Percentiles rank a stretch among this genome's conserved stretches.
Evolutionary conservation across 257 asterid species (phyloP).

Genomic region (Hygrophila difformis): DNA sequence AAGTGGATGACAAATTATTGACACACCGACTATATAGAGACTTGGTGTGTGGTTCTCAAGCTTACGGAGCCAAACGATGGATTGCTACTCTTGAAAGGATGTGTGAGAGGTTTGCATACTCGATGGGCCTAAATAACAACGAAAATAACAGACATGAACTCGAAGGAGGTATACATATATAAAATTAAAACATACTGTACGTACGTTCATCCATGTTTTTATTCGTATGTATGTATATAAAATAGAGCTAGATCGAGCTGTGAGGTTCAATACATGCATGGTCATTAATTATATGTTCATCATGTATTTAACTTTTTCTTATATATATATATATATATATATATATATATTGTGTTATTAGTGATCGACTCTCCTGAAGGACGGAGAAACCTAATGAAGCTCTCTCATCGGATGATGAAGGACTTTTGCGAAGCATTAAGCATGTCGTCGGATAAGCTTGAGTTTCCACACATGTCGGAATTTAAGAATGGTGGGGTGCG

Average conservation of each 20-base stretch:
- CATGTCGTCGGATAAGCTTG: conserved; percentile 36
- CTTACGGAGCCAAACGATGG: conserved; percentile 78
- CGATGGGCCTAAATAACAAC: conserved; percentile 27
- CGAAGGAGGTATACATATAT: conserved; percentile 37
- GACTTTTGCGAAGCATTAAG: conserved; percentile 38
- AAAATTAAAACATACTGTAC: too few species aligned
- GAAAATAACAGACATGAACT: conserved; percentile 25
- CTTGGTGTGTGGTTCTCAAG: conserved; percentile 35
- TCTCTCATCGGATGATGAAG: conserved; percentile 62
- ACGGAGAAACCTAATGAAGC: conserved; percentile 35
- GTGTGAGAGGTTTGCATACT: conserved; percentile 50
- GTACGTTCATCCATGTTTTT: too few species aligned
- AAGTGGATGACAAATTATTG: conserved; percentile 51
- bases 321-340: too few species aligned
- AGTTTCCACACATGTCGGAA: conserved; percentile 29
- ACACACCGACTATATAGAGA: conserved; percentile 54
- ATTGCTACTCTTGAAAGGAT: conserved; percentile 45
- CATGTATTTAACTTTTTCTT: too few species aligned
- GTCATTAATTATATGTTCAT: too few species aligned
- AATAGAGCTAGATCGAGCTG: too few species aligned
- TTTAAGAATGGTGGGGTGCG: conserved; percentile 33
- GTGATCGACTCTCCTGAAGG: conserved; percentile 41
- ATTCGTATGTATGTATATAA: too few species aligned
- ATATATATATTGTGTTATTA: conserved; percentile 8
- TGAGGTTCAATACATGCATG: too few species aligned